phyloP scores from a whole-genome alignment of 345 rosid genomes.

The Lenwebbia sp. region DNA sequence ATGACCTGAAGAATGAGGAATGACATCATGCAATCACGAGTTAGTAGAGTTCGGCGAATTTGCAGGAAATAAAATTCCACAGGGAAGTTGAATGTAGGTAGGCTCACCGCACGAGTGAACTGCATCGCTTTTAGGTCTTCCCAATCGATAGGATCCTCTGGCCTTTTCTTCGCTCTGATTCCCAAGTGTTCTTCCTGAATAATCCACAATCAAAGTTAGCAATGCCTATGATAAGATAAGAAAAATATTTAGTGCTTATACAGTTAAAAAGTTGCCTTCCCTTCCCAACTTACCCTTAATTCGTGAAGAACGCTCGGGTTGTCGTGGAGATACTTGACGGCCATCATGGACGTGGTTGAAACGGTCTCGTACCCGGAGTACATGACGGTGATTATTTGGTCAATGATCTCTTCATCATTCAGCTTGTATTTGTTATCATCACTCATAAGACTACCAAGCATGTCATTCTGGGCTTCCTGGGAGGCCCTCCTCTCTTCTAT shows the following conservation, averaged over 20 bases:
- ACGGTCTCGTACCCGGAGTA: conserved; percentile 86
- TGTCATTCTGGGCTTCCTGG: conserved; percentile 32
- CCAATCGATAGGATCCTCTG: conserved; percentile 34
- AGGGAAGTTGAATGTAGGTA: conserved; percentile 1
- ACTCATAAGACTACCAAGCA: conserved; percentile 63
- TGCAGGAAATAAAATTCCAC: neutral
- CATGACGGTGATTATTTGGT: conserved; percentile 68
- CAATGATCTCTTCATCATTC: conserved; percentile 59
- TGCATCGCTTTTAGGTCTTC: conserved; percentile 49
- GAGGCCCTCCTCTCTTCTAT: conserved; percentile 48
- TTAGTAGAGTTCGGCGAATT: neutral
- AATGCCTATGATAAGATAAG: neutral
- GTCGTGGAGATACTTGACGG: conserved; percentile 77
- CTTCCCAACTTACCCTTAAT: conserved; percentile 12
- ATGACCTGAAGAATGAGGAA: conserved; percentile 35
- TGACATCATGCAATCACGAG: neutral
- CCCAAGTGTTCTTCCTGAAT: conserved; percentile 49
- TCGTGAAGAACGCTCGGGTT: conserved; percentile 60
- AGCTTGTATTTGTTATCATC: conserved; percentile 34
- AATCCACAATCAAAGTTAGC: neutral
- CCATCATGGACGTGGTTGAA: conserved; percentile 90
- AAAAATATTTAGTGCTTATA: neutral
- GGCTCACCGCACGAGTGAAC: conserved; percentile 50
- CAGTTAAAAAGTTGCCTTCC: neutral
- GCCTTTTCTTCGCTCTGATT: conserved; percentile 21